A percentile compares a stretch with the other conserved stretches of the same genome.
phyloP scores from a whole-genome alignment of 23 red algal genomes.

The Agarophyton chilense region DNA sequence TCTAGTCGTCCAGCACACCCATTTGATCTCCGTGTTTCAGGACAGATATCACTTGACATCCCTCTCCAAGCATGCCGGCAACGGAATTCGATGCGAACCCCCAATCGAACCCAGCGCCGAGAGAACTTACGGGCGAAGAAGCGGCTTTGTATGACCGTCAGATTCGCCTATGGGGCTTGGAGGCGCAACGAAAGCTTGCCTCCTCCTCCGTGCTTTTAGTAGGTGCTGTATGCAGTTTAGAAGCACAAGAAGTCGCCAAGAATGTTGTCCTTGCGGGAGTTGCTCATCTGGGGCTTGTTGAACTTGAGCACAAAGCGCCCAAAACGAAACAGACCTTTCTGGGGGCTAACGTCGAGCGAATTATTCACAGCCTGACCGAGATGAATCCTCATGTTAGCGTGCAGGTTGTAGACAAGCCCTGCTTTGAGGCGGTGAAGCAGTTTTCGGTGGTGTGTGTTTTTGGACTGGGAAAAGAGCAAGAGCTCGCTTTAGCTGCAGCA shows the following conservation, averaged over 20 bases:
- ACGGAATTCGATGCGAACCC: neutral
- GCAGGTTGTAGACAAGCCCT: slow-evolving; percentile 12
- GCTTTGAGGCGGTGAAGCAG: slow-evolving; percentile 6
- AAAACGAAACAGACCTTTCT: slow-evolving; percentile 24
- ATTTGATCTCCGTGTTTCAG: too few species aligned
- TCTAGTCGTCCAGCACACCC: too few species aligned
- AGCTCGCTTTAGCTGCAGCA: slow-evolving; percentile 29
- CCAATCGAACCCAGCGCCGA: neutral
- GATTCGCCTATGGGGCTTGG: slow-evolving; percentile 84
- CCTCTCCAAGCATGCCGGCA: neutral
- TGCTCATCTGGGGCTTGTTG: slow-evolving; percentile 39
- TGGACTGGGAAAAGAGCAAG: slow-evolving; percentile 18
- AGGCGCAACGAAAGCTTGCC: slow-evolving; percentile 68
- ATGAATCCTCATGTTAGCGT: slow-evolving; percentile 75
- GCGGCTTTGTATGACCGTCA: slow-evolving; percentile 78
- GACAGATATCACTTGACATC: neutral
- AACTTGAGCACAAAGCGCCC: neutral
- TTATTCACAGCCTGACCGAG: slow-evolving; percentile 38
- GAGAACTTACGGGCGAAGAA: slow-evolving; percentile 65
- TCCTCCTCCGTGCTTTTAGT: slow-evolving; percentile 63
- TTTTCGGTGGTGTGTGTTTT: slow-evolving; percentile 56
- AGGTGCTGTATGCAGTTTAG: slow-evolving; percentile 13
- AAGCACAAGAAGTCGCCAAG: slow-evolving; percentile 75
- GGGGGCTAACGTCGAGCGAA: slow-evolving; percentile 6
- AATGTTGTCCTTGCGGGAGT: slow-evolving; percentile 79